Evolutionary conservation across 176 grass and related monocot genomes (phyloP).

Genomic region (Alloteropsis semialata): DNA sequence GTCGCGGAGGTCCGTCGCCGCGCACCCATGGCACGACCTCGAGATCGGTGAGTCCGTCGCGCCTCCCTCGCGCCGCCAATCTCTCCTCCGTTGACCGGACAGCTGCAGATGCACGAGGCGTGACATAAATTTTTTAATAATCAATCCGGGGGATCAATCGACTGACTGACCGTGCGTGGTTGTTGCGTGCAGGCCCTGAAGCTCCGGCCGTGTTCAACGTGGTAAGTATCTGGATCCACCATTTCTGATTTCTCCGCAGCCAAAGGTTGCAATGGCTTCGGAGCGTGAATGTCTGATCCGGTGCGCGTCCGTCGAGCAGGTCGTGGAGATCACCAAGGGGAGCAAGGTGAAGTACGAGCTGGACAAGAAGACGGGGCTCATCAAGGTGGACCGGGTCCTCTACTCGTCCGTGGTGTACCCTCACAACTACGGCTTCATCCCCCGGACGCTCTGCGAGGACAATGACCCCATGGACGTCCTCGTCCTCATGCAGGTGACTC

Average conservation of each 20-base stretch:
- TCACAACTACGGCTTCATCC: constrained; percentile 95
- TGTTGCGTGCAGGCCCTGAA: constrained; percentile 51
- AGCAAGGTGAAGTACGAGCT: constrained; percentile 99
- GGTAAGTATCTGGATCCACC: constrained; percentile 35
- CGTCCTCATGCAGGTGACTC: constrained; percentile 81
- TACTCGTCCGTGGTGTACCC: constrained; percentile 95
- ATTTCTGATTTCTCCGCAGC: background rate
- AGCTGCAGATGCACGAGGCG: background rate
- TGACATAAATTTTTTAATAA: background rate
- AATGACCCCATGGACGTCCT: constrained; percentile 95
- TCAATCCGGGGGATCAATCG: background rate
- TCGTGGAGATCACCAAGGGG: constrained; percentile 88
- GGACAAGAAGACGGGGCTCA: constrained; percentile 95
- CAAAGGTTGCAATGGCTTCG: too few species aligned
- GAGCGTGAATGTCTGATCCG: background rate
- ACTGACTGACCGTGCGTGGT: background rate
- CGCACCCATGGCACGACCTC: constrained; percentile 97
- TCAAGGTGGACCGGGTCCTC: constrained; percentile 86
- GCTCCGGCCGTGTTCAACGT: constrained; percentile 91
- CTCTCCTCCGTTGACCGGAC: background rate
- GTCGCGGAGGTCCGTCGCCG: constrained; percentile 85
- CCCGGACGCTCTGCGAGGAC: constrained; percentile 89
- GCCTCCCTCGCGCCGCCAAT: background rate
- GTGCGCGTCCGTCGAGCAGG: constrained; percentile 3
- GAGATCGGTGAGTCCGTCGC: constrained; percentile 57